Conservation (phyloP, 371 early-diverging fungal species). For the Nematocida homosporus region DNA sequence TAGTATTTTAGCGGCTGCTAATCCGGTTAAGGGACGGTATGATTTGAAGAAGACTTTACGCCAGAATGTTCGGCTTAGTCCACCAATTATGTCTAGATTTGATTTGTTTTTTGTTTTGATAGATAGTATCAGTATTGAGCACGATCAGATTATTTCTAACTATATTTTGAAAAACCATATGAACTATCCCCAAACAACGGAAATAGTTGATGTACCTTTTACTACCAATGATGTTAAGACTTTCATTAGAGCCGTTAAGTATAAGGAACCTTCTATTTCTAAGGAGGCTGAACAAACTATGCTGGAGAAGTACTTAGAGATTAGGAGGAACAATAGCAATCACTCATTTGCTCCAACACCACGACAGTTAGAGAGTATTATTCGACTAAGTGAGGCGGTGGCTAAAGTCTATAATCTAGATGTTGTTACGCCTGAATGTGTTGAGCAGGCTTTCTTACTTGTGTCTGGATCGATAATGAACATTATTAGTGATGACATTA, state of each 20-base stretch:
- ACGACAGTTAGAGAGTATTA: slow-evolving; percentile 68
- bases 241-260: slow-evolving; percentile 62
- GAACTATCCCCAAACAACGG: not conserved
- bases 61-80: slow-evolving; percentile 92
- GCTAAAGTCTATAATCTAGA: slow-evolving; percentile 68
- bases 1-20: slow-evolving; percentile 68
- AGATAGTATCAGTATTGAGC: slow-evolving; percentile 82
- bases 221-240: slow-evolving; percentile 61
- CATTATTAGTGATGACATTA: slow-evolving; percentile 80
- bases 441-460: slow-evolving; percentile 81
- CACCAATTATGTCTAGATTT: slow-evolving; percentile 98
- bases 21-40: slow-evolving; percentile 68
- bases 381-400: slow-evolving; percentile 69
- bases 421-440: slow-evolving; percentile 71
- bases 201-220: slow-evolving; percentile 14
- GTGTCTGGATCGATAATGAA: slow-evolving; percentile 83
- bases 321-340: slow-evolving; percentile 80
- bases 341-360: slow-evolving; percentile 69
- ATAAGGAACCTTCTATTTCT: slow-evolving; percentile 70
- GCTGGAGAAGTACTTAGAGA: slow-evolving; percentile 77
- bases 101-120: slow-evolving; percentile 95
- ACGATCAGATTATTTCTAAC: slow-evolving; percentile 83
- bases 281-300: slow-evolving; percentile 75
- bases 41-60: slow-evolving; percentile 68
- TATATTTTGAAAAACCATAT: slow-evolving; percentile 87